Evolutionary conservation across 345 rosid species (phyloP).

Genomic region (Populus ilicifolia): DNA sequence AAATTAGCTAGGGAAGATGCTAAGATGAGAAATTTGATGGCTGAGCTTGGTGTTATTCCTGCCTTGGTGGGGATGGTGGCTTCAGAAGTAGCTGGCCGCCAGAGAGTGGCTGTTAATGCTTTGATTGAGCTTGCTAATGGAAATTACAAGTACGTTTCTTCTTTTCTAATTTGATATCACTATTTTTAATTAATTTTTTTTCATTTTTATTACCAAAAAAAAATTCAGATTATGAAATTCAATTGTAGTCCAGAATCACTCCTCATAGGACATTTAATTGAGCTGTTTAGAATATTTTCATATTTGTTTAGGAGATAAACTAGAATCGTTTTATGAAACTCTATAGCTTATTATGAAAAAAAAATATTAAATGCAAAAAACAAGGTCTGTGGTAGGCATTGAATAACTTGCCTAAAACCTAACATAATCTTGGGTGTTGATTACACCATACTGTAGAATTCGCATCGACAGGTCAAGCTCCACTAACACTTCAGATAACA

Average conservation of each 20-base stretch:
- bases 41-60: conserved; percentile 79
- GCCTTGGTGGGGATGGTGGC: conserved; percentile 68
- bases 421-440: too few species aligned
- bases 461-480: not conserved
- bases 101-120: conserved; percentile 56
- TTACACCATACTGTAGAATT: too few species aligned
- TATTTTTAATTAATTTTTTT: not conserved
- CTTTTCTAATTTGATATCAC: not conserved
- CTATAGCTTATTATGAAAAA: not conserved
- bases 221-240: not conserved
- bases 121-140: conserved; percentile 82
- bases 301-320: too few species aligned
- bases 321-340: not conserved
- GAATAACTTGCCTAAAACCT: not conserved
- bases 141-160: conserved; percentile 58
- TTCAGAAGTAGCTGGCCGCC: conserved; percentile 39
- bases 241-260: not conserved
- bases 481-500: not conserved
- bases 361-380: not conserved
- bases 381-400: not conserved
- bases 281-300: not conserved
- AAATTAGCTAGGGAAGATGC: conserved; percentile 57
- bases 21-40: conserved; percentile 60
- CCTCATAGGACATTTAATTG: not conserved
- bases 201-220: not conserved